Conservation (phyloP, 2,329 filamentous ascomycete species). For the Cladobotryum mycophilum region DNA sequence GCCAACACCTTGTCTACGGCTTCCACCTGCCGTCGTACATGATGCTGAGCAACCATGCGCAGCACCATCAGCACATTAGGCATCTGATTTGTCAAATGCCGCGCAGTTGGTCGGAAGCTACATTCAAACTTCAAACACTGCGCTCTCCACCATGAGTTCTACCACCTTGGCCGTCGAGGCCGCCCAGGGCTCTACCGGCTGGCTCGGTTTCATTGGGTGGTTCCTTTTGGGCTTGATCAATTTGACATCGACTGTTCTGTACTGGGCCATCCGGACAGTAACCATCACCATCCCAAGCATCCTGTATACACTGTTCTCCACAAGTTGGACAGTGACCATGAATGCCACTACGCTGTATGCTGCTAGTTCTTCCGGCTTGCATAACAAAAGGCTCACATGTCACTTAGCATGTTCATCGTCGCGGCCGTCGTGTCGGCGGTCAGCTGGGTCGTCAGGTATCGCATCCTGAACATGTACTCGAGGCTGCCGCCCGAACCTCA, state of each 20-base stretch:
- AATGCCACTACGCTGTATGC: constrained; percentile 90
- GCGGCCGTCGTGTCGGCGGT: constrained; percentile 72
- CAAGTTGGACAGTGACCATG: constrained; percentile 95
- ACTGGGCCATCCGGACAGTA: constrained; percentile 76
- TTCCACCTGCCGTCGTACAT: constrained; percentile 23
- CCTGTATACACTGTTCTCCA: constrained; percentile 84
- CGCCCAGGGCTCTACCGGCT: constrained; percentile 40
- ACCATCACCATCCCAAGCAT: constrained; percentile 87
- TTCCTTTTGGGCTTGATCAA: constrained; percentile 51
- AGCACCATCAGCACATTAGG: constrained; percentile 32
- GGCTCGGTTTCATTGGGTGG: constrained; percentile 52
- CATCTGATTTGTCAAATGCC: constrained; percentile 35
- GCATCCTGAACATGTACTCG: constrained; percentile 95
- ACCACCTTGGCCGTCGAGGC: constrained; percentile 25
- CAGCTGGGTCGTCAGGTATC: constrained; percentile 91
- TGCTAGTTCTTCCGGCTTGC: constrained; percentile 2
- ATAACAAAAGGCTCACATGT: constrained; percentile 13
- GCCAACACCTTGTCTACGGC: constrained; percentile 14
- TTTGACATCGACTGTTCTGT: constrained; percentile 53
- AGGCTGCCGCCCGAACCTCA: constrained; percentile 89
- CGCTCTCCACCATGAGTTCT: constrained; percentile 34
- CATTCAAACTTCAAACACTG: constrained; percentile 24
- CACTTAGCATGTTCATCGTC: constrained; percentile 64
- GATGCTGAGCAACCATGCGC: constrained; percentile 30
- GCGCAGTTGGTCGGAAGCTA: constrained; percentile 27